Conservation (phyloP, 148 eudicot genomes). For the Fagopyrum homotropicum region DNA sequence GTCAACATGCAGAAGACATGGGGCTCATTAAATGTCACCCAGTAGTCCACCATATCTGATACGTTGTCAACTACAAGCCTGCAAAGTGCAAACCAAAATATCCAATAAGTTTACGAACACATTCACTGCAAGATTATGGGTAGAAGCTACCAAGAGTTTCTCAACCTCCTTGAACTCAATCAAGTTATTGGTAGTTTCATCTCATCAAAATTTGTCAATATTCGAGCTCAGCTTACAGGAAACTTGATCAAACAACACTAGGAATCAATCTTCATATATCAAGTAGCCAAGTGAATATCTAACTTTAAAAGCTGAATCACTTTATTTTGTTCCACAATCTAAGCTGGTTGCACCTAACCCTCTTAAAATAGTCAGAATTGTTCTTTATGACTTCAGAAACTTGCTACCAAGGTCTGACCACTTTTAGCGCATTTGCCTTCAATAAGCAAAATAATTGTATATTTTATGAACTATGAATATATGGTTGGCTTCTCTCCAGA, state of each 20-base stretch:
- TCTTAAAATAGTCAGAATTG: neutral
- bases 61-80: constrained; percentile 92
- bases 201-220: neutral
- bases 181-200: neutral
- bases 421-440: neutral
- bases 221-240: neutral
- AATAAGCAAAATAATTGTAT: neutral
- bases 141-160: neutral
- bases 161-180: neutral
- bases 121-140: neutral
- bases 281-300: too few relatives aligned
- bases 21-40: constrained; percentile 99
- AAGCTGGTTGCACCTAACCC: neutral
- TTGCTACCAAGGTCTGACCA: neutral
- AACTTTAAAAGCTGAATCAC: too few relatives aligned
- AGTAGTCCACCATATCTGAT: constrained; percentile 79
- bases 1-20: constrained; percentile 94
- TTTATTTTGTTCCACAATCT: neutral
- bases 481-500: neutral
- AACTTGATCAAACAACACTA: neutral
- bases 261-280: neutral
- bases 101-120: neutral
- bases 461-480: neutral
- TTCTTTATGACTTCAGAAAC: neutral
- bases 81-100: constrained; percentile 23